Conservation (phyloP, 345 rosid genomes). For the Heritiera littoralis region DNA sequence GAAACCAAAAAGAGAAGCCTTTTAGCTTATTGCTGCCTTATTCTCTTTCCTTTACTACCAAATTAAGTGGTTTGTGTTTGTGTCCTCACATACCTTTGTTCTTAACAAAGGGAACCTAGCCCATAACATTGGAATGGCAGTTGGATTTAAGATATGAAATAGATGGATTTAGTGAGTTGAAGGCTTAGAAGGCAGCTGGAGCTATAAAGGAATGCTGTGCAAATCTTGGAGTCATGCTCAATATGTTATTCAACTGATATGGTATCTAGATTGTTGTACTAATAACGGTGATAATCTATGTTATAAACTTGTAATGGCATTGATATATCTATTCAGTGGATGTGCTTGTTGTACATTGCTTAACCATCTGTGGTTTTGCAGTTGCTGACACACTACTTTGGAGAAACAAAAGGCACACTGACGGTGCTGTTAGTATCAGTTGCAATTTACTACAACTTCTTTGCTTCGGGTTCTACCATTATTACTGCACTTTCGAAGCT, state of each 20-base stretch:
- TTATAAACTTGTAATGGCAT: background rate
- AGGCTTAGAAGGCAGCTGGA: background rate
- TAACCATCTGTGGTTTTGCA: constrained; percentile 42
- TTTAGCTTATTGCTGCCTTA: background rate
- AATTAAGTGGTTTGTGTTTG: background rate
- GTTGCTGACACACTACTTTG: constrained; percentile 89
- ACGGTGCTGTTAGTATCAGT: constrained; percentile 42
- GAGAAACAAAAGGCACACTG: constrained; percentile 77
- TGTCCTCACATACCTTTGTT: background rate
- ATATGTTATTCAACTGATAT: background rate
- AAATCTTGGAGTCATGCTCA: background rate
- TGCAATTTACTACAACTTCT: too few species aligned
- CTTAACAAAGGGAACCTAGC: background rate
- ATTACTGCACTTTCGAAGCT: too few species aligned
- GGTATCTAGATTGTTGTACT: background rate
- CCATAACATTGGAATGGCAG: background rate
- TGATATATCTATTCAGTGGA: background rate
- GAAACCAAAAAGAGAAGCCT: background rate
- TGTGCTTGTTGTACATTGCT: background rate
- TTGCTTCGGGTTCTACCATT: too few species aligned
- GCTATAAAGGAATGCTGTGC: background rate
- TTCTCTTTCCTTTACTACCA: background rate
- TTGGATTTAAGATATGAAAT: background rate
- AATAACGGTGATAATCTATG: background rate
- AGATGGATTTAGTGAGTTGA: constrained; percentile 4